Evolutionary conservation across 768 basidiomycete genomes (phyloP).

Genomic region (Cystobasidium tubakii): DNA sequence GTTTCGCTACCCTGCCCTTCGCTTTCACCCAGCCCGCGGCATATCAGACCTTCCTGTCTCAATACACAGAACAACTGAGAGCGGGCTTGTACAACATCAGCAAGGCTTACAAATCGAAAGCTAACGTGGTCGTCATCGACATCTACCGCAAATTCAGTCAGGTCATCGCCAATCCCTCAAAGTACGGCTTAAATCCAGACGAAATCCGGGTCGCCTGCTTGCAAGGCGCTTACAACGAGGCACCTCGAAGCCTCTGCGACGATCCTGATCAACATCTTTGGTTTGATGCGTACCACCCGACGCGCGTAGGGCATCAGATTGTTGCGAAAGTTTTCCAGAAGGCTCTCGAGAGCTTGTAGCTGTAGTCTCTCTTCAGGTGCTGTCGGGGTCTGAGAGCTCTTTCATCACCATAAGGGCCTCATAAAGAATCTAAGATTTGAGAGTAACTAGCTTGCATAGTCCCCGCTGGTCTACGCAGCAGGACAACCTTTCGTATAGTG

Average conservation of each 20-base stretch:
- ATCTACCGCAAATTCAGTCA: not conserved
- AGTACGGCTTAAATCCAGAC: slow-evolving; percentile 1
- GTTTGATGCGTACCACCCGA: slow-evolving; percentile 13
- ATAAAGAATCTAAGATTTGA: too few species aligned
- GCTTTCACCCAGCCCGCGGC: not conserved
- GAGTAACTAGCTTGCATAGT: too few species aligned
- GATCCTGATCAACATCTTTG: slow-evolving; percentile 5
- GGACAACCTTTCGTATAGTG: not conserved
- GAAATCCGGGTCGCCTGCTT: not conserved
- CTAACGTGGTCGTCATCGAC: not conserved
- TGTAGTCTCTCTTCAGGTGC: too few species aligned
- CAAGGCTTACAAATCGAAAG: not conserved
- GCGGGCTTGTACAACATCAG: slow-evolving; percentile 6
- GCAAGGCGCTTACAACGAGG: slow-evolving; percentile 3
- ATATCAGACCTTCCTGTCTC: slow-evolving; percentile 1
- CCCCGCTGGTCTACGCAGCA: not conserved
- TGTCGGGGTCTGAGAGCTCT: too few species aligned
- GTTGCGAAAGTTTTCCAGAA: slow-evolving; percentile 4
- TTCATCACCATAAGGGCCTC: too few species aligned
- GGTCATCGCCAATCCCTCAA: not conserved
- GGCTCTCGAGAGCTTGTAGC: not conserved
- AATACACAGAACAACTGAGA: not conserved
- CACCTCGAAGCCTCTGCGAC: not conserved
- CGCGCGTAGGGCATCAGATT: slow-evolving; percentile 1
- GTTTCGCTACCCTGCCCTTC: not conserved